Evolutionary conservation across 2,329 filamentous ascomycete genomes (phyloP).

Genomic region (Penicillium sp.): DNA sequence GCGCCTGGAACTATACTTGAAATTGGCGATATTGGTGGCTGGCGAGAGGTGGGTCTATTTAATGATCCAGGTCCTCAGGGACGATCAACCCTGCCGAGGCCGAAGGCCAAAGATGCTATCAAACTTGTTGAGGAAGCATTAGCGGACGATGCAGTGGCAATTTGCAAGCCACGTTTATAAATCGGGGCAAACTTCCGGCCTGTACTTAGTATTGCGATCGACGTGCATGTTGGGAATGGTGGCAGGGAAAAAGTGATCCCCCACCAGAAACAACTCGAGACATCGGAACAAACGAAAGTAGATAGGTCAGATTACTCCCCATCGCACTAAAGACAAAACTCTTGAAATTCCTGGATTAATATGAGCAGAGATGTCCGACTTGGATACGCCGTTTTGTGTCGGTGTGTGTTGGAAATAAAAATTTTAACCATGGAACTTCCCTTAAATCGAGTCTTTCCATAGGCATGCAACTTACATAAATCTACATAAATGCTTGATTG

Average conservation of each 20-base stretch:
- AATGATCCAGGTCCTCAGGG: constrained; percentile 1
- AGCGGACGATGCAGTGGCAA: neutral
- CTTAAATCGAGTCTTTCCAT: neutral
- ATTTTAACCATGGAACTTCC: neutral
- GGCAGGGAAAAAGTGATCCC: neutral
- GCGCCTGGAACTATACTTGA: neutral
- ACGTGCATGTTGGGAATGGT: neutral
- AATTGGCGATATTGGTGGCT: neutral
- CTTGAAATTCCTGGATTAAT: neutral
- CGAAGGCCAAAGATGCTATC: neutral
- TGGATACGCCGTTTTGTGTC: neutral
- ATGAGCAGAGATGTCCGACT: neutral
- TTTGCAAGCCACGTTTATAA: neutral
- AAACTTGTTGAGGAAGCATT: neutral
- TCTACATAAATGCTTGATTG: neutral
- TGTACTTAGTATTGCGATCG: neutral
- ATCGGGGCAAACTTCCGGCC: neutral
- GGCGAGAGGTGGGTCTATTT: neutral
- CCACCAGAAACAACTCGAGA: neutral
- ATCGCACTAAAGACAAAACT: neutral
- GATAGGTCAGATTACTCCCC: neutral
- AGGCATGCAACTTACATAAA: neutral
- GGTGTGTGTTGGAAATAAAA: neutral
- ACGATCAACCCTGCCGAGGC: neutral
- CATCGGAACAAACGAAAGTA: neutral